Evolutionary conservation across 306 rosid genomes (phyloP), one percentile per base, ranked within the genome.

Genomic region (Urtica urens): DNA sequence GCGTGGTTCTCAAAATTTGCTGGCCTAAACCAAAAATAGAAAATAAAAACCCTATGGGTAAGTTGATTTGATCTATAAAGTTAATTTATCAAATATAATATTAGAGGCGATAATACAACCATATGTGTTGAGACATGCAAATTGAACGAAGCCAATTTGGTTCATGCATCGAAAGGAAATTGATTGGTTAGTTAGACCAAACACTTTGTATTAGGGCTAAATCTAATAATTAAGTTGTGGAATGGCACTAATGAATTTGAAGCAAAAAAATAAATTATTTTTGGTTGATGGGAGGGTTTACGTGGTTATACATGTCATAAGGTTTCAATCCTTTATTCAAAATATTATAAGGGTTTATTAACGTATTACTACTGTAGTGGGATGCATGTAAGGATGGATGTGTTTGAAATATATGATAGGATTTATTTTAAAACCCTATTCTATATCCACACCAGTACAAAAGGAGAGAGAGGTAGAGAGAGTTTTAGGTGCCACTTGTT

Each of bases 1-100:
- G 19, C 29, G 8, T 16, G 51, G 40, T 40, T 51, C 57, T 51
- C 57, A 51, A 34, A 51, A 33, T 51, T 51, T 51, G 43, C 35
- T 31, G 44, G 14, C 43, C 15, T 42, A 4, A 8, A 21, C 10
- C 21, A 48, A 27, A 2, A 14, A 34, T 50, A 10, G 22, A 49
- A 26, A 14, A 48, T 48, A 2, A 31, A 31, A 7, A 31, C 7
- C 13, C 7, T 31, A 2, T 6, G 8, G 10, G 21, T 4, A 9
- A 28, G 16, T 12, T 35, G 8, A 3, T 5, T 35, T 5, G 10
- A 7, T 7, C 3, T 35, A 2, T 35, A 35, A 31, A 31, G 37
- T 35, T 35, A n/a, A n/a, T n/a, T n/a, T n/a, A 13, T 13, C n/a
- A 35, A 13, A 4, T 9, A 35, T 35, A 10, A 25, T 18, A 41